A percentile compares a stretch with the other conserved stretches of the same genome.
Evolutionary conservation across 1,284 basidiomycete genomes (phyloP).

Genomic region (Apiotrichum sp.): DNA sequence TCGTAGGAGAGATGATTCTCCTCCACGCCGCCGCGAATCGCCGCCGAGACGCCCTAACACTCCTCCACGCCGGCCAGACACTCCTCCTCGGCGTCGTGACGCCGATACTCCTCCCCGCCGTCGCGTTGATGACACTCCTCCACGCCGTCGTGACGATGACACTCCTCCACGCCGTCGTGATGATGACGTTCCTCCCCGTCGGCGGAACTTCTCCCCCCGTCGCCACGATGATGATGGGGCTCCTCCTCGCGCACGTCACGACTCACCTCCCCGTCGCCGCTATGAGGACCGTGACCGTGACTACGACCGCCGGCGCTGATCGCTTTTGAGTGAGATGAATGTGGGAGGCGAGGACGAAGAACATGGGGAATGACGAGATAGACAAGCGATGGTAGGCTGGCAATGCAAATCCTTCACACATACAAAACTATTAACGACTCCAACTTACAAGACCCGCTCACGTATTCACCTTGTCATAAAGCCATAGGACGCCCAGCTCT

Average conservation of each 20-base stretch:
- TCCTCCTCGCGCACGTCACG: too few relatives aligned
- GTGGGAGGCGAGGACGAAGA: too few relatives aligned
- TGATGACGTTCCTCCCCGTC: conserved; percentile 3
- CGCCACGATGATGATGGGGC: background rate
- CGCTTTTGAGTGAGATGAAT: background rate
- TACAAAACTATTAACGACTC: background rate
- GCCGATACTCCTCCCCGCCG: conserved; percentile 10
- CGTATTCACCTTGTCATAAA: background rate
- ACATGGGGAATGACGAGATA: too few relatives aligned
- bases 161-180: conserved; percentile 9
- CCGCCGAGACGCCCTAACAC: conserved; percentile 10
- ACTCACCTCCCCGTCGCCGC: background rate
- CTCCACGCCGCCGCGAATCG: conserved; percentile 11
- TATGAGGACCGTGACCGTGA: conserved; percentile 5
- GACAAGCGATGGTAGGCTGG: too few relatives aligned
- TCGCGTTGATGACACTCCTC: conserved; percentile 3
- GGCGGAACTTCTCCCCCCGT: background rate
- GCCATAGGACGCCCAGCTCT: background rate
- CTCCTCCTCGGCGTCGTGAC: conserved; percentile 10
- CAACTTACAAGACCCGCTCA: background rate
- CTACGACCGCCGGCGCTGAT: conserved; percentile 3
- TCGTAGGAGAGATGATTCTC: conserved; percentile 7
- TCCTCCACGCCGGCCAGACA: background rate
- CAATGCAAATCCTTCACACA: too few relatives aligned
- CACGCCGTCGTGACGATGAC: conserved; percentile 2